Percentiles rank a stretch among this genome's conserved stretches.
phyloP scores from a whole-genome alignment of 2,329 filamentous ascomycete species.

The Cordyceps cateniannulata region DNA sequence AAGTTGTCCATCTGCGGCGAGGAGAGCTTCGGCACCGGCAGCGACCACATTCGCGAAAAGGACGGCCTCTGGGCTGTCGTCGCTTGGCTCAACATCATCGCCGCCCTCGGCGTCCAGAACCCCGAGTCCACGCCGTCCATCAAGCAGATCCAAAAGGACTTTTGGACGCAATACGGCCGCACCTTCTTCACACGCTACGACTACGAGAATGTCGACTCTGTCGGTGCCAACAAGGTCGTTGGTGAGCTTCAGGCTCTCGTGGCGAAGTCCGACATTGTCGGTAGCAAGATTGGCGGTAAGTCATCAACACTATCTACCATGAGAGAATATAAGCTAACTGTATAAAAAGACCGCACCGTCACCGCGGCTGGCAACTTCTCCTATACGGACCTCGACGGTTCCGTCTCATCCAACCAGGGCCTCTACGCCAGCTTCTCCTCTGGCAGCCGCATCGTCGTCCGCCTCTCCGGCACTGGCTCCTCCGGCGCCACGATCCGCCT shows the following conservation, averaged over 20 bases:
- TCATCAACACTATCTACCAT: slow-evolving; percentile 12
- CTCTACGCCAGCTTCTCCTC: slow-evolving; percentile 92
- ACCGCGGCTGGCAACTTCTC: slow-evolving; percentile 91
- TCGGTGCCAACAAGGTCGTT: slow-evolving; percentile 86
- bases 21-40: slow-evolving; percentile 96
- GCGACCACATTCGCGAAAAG: slow-evolving; percentile 98
- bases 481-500: slow-evolving; percentile 94
- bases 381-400: slow-evolving; percentile 97
- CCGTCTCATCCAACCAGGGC: slow-evolving; percentile 91
- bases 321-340: slow-evolving; percentile 18
- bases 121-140: slow-evolving; percentile 81
- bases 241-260: slow-evolving; percentile 74
- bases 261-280: slow-evolving; percentile 66
- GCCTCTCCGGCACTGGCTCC: slow-evolving; percentile 89
- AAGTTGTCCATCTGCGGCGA: slow-evolving; percentile 98
- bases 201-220: slow-evolving; percentile 90
- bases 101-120: slow-evolving; percentile 79
- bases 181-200: slow-evolving; percentile 99
- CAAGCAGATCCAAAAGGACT: slow-evolving; percentile 91
- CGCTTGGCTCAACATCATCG: slow-evolving; percentile 98
- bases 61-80: slow-evolving; percentile 96
- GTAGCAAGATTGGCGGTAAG: slow-evolving; percentile 68
- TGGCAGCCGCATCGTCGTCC: slow-evolving; percentile 89
- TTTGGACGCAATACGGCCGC: slow-evolving; percentile 93
- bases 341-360: slow-evolving; percentile 61